Evolutionary conservation across 371 early-diverging fungal genomes (phyloP).

Genomic region (Mucor racemosus): DNA sequence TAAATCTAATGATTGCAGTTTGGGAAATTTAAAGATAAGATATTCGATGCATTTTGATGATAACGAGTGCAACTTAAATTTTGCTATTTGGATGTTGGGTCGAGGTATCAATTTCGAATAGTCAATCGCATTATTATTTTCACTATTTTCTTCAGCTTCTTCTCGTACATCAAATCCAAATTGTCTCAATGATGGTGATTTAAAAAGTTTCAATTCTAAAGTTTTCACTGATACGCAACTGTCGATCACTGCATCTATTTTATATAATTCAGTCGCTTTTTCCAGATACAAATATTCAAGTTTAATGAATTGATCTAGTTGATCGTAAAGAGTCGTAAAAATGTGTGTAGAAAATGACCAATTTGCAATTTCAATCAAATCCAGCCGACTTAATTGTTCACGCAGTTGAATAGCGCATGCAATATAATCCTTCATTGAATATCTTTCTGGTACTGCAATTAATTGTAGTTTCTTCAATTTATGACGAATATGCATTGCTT

Average conservation of each 20-base stretch:
- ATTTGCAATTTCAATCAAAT: background rate
- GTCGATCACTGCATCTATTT: background rate
- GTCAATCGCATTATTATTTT: background rate
- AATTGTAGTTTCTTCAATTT: background rate
- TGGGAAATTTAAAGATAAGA: background rate
- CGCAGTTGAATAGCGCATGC: background rate
- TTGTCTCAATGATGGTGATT: background rate
- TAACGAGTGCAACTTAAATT: background rate
- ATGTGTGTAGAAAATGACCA: background rate
- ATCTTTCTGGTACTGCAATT: background rate
- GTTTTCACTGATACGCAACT: background rate
- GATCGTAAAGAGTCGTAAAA: background rate
- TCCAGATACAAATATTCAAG: background rate
- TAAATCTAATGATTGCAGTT: background rate
- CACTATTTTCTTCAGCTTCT: background rate
- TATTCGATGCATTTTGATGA: background rate
- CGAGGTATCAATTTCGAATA: background rate
- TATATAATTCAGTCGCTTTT: background rate
- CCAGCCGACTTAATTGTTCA: background rate
- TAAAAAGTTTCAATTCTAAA: background rate
- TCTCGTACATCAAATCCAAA: background rate
- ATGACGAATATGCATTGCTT: background rate
- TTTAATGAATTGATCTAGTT: background rate
- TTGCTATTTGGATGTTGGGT: background rate
- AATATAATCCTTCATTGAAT: background rate